Base-by-base conservation (phyloP, 2,329 filamentous ascomycete genomes). In the Amauroascus niger region DNA sequence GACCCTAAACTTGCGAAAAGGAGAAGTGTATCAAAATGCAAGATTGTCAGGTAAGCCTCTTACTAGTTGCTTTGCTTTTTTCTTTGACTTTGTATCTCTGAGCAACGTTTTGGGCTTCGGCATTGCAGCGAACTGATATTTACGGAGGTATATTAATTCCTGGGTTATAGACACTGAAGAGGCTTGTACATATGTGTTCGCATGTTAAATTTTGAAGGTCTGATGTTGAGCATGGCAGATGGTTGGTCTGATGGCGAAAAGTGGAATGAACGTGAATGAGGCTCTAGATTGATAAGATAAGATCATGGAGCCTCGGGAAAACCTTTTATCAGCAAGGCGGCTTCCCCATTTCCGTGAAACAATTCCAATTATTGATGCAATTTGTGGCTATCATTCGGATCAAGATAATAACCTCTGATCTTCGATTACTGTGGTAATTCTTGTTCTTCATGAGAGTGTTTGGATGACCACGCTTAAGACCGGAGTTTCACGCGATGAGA, bases 81-180 rank as follows among this genome's bases (percentile, higher is more conserved):
- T 75, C 58, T 67, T 69, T 5, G 66, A 60, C 54, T 71, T 74
- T 1, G 73, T 66, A 35, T 71, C 69, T 57, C 70, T 73, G 14
- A 71, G 60, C 11, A 71, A 62, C 7, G 63, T 52, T 57, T 72
- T 72, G 16, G 62, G 66, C 58, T 71, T 72, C 13, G 68, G 66
- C 70, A 72, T 72, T 61, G 55, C 55, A 11, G 4, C 9, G 13
- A 30, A 7, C 32, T 11, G 28, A 43, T n/a, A 14, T 14, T 24
- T 48, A 41, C 4, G 39, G 2, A 24, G 18, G 1, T 9, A 11
- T 22, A 41, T 13, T 9, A 41, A 4, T 24, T 41, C 7, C 8
- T 6, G 39, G 9, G 20, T 13, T 22, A 24, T 41, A 9, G n/a
- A n/a, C n/a, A n/a, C n/a, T n/a, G n/a, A n/a, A n/a, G n/a, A n/a